Evolutionary conservation across 257 asterid genomes (phyloP).

Genomic region (Ocimum tenuiflorum): DNA sequence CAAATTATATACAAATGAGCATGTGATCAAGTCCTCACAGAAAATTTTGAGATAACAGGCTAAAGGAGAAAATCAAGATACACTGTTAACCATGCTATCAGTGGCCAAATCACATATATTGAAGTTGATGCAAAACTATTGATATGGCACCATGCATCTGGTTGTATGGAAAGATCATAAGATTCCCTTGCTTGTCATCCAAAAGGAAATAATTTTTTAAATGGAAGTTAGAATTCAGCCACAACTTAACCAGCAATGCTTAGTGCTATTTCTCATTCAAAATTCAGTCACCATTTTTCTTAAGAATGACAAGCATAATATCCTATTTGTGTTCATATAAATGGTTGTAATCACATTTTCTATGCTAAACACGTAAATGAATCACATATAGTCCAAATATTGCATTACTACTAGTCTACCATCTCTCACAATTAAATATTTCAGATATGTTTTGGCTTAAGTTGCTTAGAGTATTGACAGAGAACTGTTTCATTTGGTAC

Average conservation of each 20-base stretch:
- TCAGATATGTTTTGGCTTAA: background rate
- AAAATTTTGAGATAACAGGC: background rate
- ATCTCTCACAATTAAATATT: background rate
- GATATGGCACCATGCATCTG: background rate
- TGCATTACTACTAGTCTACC: background rate
- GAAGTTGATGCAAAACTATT: background rate
- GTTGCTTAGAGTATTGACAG: background rate
- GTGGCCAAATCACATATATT: background rate
- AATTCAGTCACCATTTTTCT: background rate
- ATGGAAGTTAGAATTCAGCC: background rate
- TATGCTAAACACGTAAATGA: background rate
- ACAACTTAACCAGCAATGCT: background rate
- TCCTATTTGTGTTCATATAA: background rate
- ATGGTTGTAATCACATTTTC: background rate
- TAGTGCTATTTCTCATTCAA: slow-evolving; percentile 7
- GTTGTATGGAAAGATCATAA: background rate
- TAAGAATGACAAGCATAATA: background rate
- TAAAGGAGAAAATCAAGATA: background rate
- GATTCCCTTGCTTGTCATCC: background rate
- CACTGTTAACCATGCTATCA: background rate
- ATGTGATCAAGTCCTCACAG: too few species aligned
- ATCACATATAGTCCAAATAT: slow-evolving; percentile 1
- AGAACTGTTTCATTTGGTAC: slow-evolving; percentile 10
- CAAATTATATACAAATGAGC: background rate
- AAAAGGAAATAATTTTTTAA: background rate